phyloP scores from a whole-genome alignment of 345 rosid species.

The Citrus inodora region DNA sequence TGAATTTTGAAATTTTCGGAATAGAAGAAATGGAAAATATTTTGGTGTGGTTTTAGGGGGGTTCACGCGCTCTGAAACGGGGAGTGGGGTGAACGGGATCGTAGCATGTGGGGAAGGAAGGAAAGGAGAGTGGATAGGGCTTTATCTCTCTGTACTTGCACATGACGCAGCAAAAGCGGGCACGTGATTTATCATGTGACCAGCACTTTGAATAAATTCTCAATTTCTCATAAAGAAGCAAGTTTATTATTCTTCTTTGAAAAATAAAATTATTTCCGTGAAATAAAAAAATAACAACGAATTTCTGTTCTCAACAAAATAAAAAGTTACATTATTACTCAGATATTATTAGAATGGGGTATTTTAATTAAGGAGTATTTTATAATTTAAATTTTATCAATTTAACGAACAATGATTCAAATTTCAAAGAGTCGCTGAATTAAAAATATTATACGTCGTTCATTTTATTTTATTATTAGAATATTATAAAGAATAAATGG shows the following conservation, averaged over 20 bases:
- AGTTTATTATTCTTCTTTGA: not conserved
- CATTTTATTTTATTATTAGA: no score
- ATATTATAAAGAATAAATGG: no score
- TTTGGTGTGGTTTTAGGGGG: not conserved
- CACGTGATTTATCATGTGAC: constrained; percentile 33
- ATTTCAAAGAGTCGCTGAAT: no score
- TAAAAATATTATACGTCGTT: no score
- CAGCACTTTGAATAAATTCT: not conserved
- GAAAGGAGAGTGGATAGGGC: not conserved
- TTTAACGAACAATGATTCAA: no score
- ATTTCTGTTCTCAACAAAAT: not conserved
- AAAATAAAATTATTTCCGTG: not conserved
- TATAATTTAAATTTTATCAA: no score
- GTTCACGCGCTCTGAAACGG: not conserved
- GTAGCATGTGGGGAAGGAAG: not conserved
- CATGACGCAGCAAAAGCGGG: constrained; percentile 7
- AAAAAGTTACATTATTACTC: not conserved
- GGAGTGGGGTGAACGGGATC: constrained; percentile 8
- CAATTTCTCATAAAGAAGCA: not conserved
- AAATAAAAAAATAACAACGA: not conserved
- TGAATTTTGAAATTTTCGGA: constrained; percentile 28
- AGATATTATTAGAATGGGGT: not conserved
- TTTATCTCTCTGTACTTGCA: not conserved
- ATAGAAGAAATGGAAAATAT: not conserved
- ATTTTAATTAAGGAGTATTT: no score